Base-by-base conservation (phyloP, 805 yeast genomes). In the Wickerhamiella allomyrinae region DNA sequence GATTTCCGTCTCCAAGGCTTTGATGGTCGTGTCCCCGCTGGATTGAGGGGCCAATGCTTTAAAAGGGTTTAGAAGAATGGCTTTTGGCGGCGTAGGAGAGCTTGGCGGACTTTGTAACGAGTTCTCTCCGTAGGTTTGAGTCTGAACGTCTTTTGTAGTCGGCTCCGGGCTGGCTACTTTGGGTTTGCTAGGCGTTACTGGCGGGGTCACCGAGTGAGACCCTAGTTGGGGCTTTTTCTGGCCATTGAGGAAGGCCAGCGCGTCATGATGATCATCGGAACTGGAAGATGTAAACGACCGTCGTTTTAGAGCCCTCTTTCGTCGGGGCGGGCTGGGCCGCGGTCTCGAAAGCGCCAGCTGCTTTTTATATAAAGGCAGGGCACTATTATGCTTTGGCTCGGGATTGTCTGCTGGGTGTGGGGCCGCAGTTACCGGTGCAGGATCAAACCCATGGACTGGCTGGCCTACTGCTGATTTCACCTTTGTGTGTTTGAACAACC, bases 401-500 rank as follows among this genome's bases (percentile, higher is more conserved):
- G n/a, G n/a, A n/a, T n/a, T n/a, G n/a, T n/a, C n/a, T n/a, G n/a
- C n/a, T n/a, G n/a, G n/a, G n/a, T n/a, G n/a, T n/a, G n/a, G n/a
- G n/a, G n/a, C n/a, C n/a, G n/a, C n/a, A 27, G 7, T 27, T 6
- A n/a, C 17, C 15, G 15, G 17, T 13, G 13, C 31, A 3, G 17
- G 19, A 6, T 34, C 25, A 10, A 46, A 40, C 8, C 37, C 40
- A 15, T 27, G 36, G 31, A 45, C 20, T 6, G 24, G 34, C n/a
- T 37, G 24, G 11, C 48, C 48, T 4, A 22, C 31, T 1, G 42
- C 40, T 4, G 48, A 41, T 9, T 35, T 34, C 17, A 46, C 45
- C 2, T 23, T 29, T 6, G 23, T 25, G 7, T 14, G 14, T 2
- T 45, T 36, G 39, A 59, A 53, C 29, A 48, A 11, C 3, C 37